These are phyloP conservation scores for Sporobolomyces pararoseus DNA, from an alignment of 768 basidiomycete genomes.

Conservation along the genomic window DNA sequence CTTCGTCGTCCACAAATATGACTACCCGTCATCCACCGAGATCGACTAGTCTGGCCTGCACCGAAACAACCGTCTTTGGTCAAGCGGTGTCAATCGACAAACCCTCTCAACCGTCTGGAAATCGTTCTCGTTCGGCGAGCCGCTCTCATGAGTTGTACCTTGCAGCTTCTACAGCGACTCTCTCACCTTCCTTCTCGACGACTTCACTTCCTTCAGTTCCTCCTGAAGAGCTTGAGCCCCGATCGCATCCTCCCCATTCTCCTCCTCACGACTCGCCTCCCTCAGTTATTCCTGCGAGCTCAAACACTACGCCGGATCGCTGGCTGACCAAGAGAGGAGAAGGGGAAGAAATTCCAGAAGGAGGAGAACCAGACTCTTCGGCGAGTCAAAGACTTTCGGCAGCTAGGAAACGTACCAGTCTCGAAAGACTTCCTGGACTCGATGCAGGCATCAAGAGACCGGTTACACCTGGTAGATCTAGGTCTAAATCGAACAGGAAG, in stretches of 20 bases:
- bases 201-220: not conserved
- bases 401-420: not conserved
- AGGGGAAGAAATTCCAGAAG: not conserved
- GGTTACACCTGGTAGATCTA: conserved; percentile 1
- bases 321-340: not conserved
- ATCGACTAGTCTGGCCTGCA: not conserved
- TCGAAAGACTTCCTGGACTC: conserved; percentile 1
- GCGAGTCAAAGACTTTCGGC: not conserved
- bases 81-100: conserved; percentile 10
- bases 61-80: conserved; percentile 23
- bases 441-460: conserved; percentile 1
- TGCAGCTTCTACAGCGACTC: not conserved
- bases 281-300: no score
- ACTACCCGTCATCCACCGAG: not conserved
- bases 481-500: not conserved
- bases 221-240: not conserved
- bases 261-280: not conserved
- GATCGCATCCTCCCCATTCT: not conserved
- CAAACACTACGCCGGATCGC: not conserved
- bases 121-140: not conserved
- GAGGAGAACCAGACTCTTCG: not conserved
- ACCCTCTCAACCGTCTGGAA: not conserved
- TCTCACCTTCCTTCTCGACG: not conserved
- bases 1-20: not conserved
- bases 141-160: not conserved